A percentile compares a stretch with the other conserved stretches of the same genome.
phyloP scores from a whole-genome alignment of 2,329 filamentous ascomycete species.

The Curvularia sp. region DNA sequence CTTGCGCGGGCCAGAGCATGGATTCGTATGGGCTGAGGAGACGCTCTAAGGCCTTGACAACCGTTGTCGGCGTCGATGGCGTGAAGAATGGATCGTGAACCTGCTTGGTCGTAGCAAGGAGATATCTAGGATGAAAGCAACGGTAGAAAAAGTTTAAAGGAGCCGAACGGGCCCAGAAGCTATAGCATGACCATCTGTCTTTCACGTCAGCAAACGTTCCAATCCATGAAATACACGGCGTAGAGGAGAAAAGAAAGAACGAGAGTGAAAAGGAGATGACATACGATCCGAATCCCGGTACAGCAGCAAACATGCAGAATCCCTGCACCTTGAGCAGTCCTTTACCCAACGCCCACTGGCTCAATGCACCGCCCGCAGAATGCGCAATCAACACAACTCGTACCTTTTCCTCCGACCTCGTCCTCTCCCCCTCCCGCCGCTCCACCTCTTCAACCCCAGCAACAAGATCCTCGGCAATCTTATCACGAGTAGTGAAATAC shows the following conservation, averaged over 20 bases:
- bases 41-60: slow-evolving; percentile 55
- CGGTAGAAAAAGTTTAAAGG: slow-evolving; percentile 51
- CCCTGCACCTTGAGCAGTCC: slow-evolving; percentile 53
- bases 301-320: slow-evolving; percentile 57
- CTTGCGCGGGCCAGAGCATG: slow-evolving; percentile 61
- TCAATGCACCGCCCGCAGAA: slow-evolving; percentile 60
- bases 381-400: slow-evolving; percentile 60
- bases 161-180: slow-evolving; percentile 34
- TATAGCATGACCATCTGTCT: slow-evolving; percentile 31
- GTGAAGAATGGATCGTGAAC: slow-evolving; percentile 62
- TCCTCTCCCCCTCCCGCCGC: slow-evolving; percentile 41
- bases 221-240: not conserved
- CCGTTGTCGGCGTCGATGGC: slow-evolving; percentile 49
- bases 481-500: slow-evolving; percentile 55
- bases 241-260: not conserved
- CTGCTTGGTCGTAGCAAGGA: slow-evolving; percentile 60
- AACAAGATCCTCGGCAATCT: slow-evolving; percentile 53
- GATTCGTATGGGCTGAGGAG: slow-evolving; percentile 60
- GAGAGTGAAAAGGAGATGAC: slow-evolving; percentile 36
- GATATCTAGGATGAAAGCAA: slow-evolving; percentile 60
- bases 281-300: slow-evolving; percentile 60
- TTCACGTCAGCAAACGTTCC: not conserved
- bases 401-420: slow-evolving; percentile 22
- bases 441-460: slow-evolving; percentile 50
- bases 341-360: slow-evolving; percentile 59